Conservation (phyloP, 2,329 filamentous ascomycete species). For the Aspergillus sp. region DNA sequence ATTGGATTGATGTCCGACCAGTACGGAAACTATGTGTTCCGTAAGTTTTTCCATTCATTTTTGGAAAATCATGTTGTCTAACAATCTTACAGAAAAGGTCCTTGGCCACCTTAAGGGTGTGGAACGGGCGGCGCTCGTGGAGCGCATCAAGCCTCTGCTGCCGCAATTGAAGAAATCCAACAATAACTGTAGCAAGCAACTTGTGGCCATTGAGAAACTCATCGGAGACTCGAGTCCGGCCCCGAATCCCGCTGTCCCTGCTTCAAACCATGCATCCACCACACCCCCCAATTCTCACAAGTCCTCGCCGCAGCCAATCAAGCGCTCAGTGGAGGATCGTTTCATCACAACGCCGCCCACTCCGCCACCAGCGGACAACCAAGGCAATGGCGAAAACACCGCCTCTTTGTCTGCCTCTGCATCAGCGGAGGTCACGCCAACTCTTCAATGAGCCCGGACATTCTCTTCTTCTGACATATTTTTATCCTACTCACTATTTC, state of each 20-base stretch:
- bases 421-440: constrained; percentile 27
- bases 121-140: constrained; percentile 61
- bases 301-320: constrained; percentile 37
- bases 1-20: constrained; percentile 81
- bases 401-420: constrained; percentile 35
- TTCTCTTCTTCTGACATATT: constrained; percentile 28
- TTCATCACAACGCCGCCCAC: constrained; percentile 62
- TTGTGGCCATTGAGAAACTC: constrained; percentile 62
- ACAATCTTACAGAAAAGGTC: constrained; percentile 68
- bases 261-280: constrained; percentile 34
- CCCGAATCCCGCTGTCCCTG: constrained; percentile 23
- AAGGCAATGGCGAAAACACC: constrained; percentile 56
- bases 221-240: constrained; percentile 40
- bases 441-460: constrained; percentile 18
- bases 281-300: constrained; percentile 43
- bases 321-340: constrained; percentile 45
- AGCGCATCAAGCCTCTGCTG: constrained; percentile 64
- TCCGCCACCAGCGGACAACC: constrained; percentile 66
- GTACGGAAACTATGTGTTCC: constrained; percentile 94
- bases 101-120: constrained; percentile 61
- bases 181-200: constrained; percentile 63
- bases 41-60: constrained; percentile 57
- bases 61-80: constrained; percentile 22
- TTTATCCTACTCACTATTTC: constrained; percentile 12
- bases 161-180: constrained; percentile 59